A percentile compares a stretch with the other conserved stretches of the same genome.
Evolutionary conservation across 2,329 filamentous ascomycete genomes (phyloP).

Genomic region (Neophaeococcomyces mojaviensis): DNA sequence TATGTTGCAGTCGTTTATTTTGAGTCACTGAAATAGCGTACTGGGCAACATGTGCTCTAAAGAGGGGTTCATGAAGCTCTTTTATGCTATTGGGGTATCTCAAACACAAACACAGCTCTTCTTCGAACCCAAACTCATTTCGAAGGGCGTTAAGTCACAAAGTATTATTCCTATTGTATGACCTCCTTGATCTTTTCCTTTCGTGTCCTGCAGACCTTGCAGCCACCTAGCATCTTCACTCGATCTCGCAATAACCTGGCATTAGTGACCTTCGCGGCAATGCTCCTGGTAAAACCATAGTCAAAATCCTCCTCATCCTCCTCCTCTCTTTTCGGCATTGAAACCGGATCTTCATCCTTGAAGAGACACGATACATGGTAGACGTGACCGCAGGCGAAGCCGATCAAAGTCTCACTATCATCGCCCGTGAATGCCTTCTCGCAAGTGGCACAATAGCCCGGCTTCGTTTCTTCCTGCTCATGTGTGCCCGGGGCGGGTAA

Average conservation of each 20-base stretch:
- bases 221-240: constrained; percentile 44
- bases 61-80: too few species aligned
- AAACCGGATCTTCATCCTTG: constrained; percentile 24
- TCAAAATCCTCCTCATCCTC: constrained; percentile 20
- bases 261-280: constrained; percentile 81
- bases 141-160: too few species aligned
- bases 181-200: constrained; percentile 19
- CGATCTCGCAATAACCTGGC: constrained; percentile 69
- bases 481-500: background rate
- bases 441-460: constrained; percentile 19
- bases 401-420: constrained; percentile 53
- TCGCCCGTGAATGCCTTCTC: constrained; percentile 14
- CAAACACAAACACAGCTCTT: too few species aligned
- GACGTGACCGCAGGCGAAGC: constrained; percentile 62
- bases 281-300: constrained; percentile 42
- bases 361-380: constrained; percentile 58
- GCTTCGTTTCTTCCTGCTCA: constrained; percentile 9
- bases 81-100: too few species aligned
- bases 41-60: too few species aligned
- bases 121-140: too few species aligned
- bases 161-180: constrained; percentile 4
- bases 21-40: too few species aligned
- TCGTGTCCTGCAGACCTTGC: constrained; percentile 9
- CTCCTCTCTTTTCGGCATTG: constrained; percentile 4
- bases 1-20: too few species aligned